Evolutionary conservation across 176 grass and related monocot genomes (phyloP), one percentile per base, ranked within the genome.

Genomic region (Saccharum officinarum): DNA sequence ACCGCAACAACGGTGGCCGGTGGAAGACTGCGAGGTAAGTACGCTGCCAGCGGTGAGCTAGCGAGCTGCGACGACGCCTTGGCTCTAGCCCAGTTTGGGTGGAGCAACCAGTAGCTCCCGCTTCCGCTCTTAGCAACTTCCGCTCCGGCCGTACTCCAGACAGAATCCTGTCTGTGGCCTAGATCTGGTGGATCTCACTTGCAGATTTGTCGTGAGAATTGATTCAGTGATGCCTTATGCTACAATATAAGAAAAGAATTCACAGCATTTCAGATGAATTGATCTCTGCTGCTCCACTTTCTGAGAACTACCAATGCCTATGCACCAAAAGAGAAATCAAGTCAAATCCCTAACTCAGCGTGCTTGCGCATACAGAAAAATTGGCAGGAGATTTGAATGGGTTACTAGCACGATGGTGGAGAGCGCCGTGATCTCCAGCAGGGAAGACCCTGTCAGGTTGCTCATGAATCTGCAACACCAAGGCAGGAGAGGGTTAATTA

Each of bases 221-320:
- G 30, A 67, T 33, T 54, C 7, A 68, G 16, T 17, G 31, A 78
- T 28, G 61, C 28, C 17, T 54, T 74, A 20, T 18, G 40, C n/a
- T 49, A 78, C 75, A 57, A 25, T 28, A n/a, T 71, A 16, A 34
- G 22, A 78, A 16, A 0, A 71, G 6, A 61, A 73, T 77, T 85
- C 10, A 55, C 8, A 81, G 20, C 65, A 73, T 31, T 34, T 86
- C 72, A 45, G 75, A 61, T 67, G 60, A 85, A 69, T 61, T 81
- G 67, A 77, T 80, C 71, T 80, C 87, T 73, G 61, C 71, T n/a
- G n/a, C n/a, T n/a, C 91, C 93, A 98, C 82, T 95, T 92, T 75
- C 97, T 93, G 18, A 98, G 72, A 85, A 98, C 71, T 33, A 95
- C 82, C 78, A 98, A 65, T 36, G 87, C 96, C 96, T 98, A 89